phyloP scores from a whole-genome alignment of 768 basidiomycete species.

The Agrocybe pediades region DNA sequence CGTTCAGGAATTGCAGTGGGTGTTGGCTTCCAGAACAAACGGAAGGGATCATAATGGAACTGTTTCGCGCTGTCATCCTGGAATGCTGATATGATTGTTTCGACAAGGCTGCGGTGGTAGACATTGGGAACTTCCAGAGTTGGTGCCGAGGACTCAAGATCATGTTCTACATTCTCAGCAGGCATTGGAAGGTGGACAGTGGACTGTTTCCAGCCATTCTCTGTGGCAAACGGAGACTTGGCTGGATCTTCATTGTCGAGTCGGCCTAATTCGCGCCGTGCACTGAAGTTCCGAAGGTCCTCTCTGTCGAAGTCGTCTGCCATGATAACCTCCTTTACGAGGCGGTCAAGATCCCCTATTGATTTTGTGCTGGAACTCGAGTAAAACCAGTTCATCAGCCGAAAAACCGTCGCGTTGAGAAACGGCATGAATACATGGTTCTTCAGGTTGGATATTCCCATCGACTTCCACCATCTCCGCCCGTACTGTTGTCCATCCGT shows the following conservation, averaged over 20 bases:
- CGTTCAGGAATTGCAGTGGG: constrained; percentile 12
- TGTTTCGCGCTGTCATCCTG: neutral
- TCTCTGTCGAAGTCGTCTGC: constrained; percentile 13
- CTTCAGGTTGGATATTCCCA: neutral
- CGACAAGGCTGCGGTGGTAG: constrained; percentile 20
- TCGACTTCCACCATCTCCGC: neutral
- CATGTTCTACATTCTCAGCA: constrained; percentile 13
- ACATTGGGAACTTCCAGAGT: constrained; percentile 29
- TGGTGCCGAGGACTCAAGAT: constrained; percentile 26
- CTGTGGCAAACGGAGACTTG: constrained; percentile 5
- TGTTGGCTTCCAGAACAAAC: constrained; percentile 22
- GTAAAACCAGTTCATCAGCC: constrained; percentile 34
- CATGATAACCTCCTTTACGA: constrained; percentile 26
- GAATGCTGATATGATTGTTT: constrained; percentile 15
- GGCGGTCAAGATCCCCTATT: constrained; percentile 13
- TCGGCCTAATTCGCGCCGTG: neutral
- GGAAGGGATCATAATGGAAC: constrained; percentile 30
- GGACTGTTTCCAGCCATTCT: constrained; percentile 22
- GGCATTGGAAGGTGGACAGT: constrained; percentile 24
- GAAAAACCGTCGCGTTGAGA: constrained; percentile 23
- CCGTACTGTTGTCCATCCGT: neutral
- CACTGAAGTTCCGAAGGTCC: neutral
- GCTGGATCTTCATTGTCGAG: neutral
- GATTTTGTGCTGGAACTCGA: constrained; percentile 23
- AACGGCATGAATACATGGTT: constrained; percentile 19